Percentiles rank a stretch among this genome's conserved stretches.
Evolutionary conservation across 768 basidiomycete genomes (phyloP).

Genomic region (Kwoniella sp.): DNA sequence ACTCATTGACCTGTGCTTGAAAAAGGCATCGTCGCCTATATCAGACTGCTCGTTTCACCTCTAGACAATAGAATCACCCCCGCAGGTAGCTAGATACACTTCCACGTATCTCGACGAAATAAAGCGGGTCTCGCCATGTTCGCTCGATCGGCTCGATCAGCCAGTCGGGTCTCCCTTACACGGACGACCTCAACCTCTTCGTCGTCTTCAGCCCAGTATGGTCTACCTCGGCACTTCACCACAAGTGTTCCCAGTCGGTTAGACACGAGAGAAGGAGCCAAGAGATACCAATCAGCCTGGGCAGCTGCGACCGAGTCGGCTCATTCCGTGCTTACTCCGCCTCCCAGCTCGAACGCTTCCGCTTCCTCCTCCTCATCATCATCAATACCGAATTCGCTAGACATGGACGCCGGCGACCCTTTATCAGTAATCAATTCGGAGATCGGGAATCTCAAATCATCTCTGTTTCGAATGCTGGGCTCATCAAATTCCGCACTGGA

Average conservation of each 20-base stretch:
- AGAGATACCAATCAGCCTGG: slow-evolving; percentile 37
- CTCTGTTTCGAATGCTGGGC: slow-evolving; percentile 76
- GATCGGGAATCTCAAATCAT: slow-evolving; percentile 69
- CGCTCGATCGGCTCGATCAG: slow-evolving; percentile 3
- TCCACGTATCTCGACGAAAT: too few species aligned
- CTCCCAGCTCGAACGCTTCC: slow-evolving; percentile 25
- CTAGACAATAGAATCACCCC: not conserved
- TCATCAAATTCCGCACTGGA: slow-evolving; percentile 85
- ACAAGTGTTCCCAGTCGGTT: not conserved
- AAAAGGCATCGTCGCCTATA: not conserved
- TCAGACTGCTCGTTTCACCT: not conserved
- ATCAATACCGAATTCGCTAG: slow-evolving; percentile 7
- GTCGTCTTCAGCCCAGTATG: not conserved
- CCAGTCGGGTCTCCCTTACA: not conserved
- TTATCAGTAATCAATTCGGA: slow-evolving; percentile 65
- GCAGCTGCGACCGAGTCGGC: slow-evolving; percentile 50
- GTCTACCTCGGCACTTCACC: not conserved
- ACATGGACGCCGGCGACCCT: slow-evolving; percentile 28
- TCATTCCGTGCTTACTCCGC: slow-evolving; percentile 45
- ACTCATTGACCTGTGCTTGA: not conserved
- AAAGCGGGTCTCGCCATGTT: not conserved
- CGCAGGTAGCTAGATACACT: not conserved
- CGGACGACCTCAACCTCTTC: not conserved
- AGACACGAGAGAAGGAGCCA: not conserved
- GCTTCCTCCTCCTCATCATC: slow-evolving; percentile 9